These are phyloP conservation scores for Helminthosporium solani DNA, from an alignment of 2,329 filamentous ascomycete genomes.

Conservation along the genomic window DNA sequence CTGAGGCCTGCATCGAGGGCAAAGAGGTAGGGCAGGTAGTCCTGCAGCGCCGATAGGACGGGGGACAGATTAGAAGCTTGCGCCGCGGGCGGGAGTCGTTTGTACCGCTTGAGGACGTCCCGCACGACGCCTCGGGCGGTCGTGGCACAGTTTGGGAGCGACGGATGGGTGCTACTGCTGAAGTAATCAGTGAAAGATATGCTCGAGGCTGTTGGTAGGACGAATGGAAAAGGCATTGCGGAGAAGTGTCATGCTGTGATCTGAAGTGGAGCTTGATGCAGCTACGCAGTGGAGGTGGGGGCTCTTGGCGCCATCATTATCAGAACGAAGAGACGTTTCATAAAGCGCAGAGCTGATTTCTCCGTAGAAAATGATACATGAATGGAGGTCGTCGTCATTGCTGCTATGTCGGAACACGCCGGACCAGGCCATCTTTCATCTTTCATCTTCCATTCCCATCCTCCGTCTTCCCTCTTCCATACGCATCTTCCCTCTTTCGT, in stretches of 20 bases:
- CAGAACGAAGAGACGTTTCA: too few species aligned
- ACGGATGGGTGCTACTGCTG: slow-evolving; percentile 80
- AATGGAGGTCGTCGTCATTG: slow-evolving; percentile 1
- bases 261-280: slow-evolving; percentile 19
- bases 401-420: slow-evolving; percentile 8
- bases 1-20: slow-evolving; percentile 73
- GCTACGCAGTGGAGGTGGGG: slow-evolving; percentile 28
- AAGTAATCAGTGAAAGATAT: slow-evolving; percentile 79
- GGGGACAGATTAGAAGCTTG: slow-evolving; percentile 70
- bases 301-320: slow-evolving; percentile 18
- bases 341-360: too few species aligned
- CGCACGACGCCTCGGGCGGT: slow-evolving; percentile 81
- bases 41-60: slow-evolving; percentile 67
- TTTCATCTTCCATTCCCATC: too few species aligned
- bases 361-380: slow-evolving; percentile 1
- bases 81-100: slow-evolving; percentile 72
- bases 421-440: slow-evolving; percentile 13
- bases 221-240: slow-evolving; percentile 84
- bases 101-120: slow-evolving; percentile 83
- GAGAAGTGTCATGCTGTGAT: slow-evolving; percentile 11
- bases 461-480: slow-evolving; percentile 5
- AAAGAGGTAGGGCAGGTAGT: slow-evolving; percentile 82
- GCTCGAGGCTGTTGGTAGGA: slow-evolving; percentile 84
- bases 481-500: too few species aligned
- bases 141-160: slow-evolving; percentile 77